These are phyloP conservation scores for Articulospora tetracladia DNA, from an alignment of 495 filamentous ascomycete species.

Conservation along the genomic window DNA sequence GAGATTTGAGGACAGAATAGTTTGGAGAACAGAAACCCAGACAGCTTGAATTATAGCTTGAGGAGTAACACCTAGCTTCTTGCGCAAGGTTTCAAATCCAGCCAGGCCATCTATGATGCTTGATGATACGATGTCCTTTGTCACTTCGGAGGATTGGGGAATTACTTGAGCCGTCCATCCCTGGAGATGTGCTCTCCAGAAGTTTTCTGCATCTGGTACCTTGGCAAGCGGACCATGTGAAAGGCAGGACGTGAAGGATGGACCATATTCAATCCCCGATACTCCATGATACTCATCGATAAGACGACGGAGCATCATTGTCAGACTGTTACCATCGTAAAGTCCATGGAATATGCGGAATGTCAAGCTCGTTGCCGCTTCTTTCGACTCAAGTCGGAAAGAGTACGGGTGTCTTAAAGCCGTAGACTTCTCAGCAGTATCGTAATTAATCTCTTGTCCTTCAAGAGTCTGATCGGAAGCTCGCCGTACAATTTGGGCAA, in stretches of 20 bases:
- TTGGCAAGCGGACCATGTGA: conserved; percentile 55
- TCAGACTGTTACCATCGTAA: conserved; percentile 81
- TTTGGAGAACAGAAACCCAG: conserved; percentile 55
- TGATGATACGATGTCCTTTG: conserved; percentile 25
- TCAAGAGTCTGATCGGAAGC: conserved; percentile 41
- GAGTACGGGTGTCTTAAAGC: conserved; percentile 29
- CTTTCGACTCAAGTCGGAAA: conserved; percentile 36
- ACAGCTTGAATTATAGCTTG: conserved; percentile 71
- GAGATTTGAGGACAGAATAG: conserved; percentile 27
- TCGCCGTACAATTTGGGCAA: conserved; percentile 63
- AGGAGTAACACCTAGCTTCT: conserved; percentile 62
- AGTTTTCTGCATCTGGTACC: conserved; percentile 48
- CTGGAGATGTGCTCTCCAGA: conserved; percentile 53
- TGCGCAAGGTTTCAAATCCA: conserved; percentile 41
- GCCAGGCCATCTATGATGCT: conserved; percentile 29
- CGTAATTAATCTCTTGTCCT: conserved; percentile 2
- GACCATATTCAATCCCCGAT: conserved; percentile 27
- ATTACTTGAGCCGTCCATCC: conserved; percentile 10
- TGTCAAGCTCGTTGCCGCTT: conserved; percentile 34
- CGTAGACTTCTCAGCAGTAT: conserved; percentile 13
- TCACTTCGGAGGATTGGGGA: not conserved
- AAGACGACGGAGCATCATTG: conserved; percentile 58
- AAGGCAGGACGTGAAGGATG: conserved; percentile 48
- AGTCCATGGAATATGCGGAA: conserved; percentile 79
- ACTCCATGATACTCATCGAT: conserved; percentile 37